Conservation (phyloP, 805 yeast genomes). For the Yarrowia yakushimensis region DNA sequence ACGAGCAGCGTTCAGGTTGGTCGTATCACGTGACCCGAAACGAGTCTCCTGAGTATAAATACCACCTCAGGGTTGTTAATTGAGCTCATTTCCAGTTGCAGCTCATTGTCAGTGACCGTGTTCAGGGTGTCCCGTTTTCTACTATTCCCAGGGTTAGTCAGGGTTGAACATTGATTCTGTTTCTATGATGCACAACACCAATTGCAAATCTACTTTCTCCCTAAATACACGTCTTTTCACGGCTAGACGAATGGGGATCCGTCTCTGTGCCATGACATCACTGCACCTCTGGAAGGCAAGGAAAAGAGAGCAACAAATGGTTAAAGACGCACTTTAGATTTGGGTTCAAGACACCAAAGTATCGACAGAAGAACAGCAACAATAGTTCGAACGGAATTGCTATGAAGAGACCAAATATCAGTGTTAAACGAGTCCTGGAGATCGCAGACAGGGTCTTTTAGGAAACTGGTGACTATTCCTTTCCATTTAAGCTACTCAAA, state of each 20-base stretch:
- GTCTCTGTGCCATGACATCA: neutral
- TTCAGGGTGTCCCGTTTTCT: neutral
- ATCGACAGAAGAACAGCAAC: neutral
- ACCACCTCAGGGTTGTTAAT: neutral
- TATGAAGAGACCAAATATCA: too few species aligned
- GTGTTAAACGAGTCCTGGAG: too few species aligned
- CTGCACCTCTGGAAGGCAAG: neutral
- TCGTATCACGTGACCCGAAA: neutral
- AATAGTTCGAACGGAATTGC: too few species aligned
- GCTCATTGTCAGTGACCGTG: too few species aligned
- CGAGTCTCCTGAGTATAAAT: neutral
- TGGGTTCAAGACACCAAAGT: neutral
- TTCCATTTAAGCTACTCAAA: too few species aligned
- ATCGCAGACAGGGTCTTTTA: too few species aligned
- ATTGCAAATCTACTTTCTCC: too few species aligned
- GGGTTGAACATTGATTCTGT: too few species aligned
- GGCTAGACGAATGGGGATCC: neutral
- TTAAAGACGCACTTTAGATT: neutral
- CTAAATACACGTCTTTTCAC: neutral
- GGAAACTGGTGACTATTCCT: too few species aligned
- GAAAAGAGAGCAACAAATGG: constrained; percentile 16
- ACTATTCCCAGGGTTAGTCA: neutral
- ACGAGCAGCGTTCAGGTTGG: too few species aligned
- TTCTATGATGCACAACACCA: too few species aligned
- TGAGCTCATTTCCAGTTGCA: too few species aligned